phyloP scores from a whole-genome alignment of 1,284 basidiomycete genomes.

The Grifola frondosa region DNA sequence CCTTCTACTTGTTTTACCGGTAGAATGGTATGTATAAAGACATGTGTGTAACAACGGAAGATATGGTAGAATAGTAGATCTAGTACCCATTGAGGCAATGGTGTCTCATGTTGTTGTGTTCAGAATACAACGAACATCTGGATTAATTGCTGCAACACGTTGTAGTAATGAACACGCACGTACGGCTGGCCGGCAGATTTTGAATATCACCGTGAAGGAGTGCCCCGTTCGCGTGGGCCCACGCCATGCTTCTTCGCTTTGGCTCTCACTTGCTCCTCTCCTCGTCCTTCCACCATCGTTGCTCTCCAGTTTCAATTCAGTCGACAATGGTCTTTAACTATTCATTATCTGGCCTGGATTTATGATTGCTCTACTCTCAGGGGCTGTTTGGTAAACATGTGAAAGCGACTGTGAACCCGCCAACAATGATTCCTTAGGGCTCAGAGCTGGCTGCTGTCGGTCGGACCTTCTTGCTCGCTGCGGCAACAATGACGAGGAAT shows the following conservation, averaged over 20 bases:
- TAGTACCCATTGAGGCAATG: too few species aligned
- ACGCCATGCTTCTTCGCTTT: constrained; percentile 12
- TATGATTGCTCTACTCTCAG: neutral
- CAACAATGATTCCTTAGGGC: too few species aligned
- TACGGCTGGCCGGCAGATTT: constrained; percentile 21
- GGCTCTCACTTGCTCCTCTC: constrained; percentile 9
- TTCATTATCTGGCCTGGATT: neutral
- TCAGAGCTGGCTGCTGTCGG: constrained; percentile 13
- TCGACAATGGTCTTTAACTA: constrained; percentile 22
- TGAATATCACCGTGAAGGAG: constrained; percentile 30
- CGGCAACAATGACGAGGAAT: constrained; percentile 21
- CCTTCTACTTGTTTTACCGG: too few species aligned
- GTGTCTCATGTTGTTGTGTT: too few species aligned
- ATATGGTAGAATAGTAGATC: too few species aligned
- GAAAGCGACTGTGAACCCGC: constrained; percentile 1
- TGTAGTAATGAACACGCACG: constrained; percentile 12
- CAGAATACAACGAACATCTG: too few species aligned
- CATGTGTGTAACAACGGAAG: too few species aligned
- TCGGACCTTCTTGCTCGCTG: constrained; percentile 1
- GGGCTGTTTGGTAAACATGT: constrained; percentile 12
- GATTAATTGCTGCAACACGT: too few species aligned
- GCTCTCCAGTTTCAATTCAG: constrained; percentile 9
- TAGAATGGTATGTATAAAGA: too few species aligned
- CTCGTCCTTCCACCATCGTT: constrained; percentile 22
- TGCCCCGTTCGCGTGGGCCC: constrained; percentile 30